These are phyloP conservation scores for Fagopyrum tataricum DNA, from an alignment of 148 eudicot species.

Conservation along the genomic window DNA sequence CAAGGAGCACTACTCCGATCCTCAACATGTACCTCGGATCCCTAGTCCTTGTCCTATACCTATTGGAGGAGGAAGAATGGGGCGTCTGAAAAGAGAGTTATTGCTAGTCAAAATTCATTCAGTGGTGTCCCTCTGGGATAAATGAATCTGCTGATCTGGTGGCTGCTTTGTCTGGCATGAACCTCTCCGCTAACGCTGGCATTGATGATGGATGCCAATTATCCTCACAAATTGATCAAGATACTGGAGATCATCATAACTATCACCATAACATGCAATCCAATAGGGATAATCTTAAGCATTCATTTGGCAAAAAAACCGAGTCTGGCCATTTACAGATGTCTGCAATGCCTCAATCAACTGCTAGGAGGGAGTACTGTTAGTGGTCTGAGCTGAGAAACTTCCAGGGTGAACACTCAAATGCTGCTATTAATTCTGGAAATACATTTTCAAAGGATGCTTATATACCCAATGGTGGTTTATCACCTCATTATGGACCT, in stretches of 20 bases:
- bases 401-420: conserved; percentile 41
- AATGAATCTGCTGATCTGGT: conserved; percentile 54
- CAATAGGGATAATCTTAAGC: conserved; percentile 38
- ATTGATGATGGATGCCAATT: conserved; percentile 36
- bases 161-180: conserved; percentile 73
- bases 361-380: conserved; percentile 26
- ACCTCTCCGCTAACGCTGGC: conserved; percentile 47
- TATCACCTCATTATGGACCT: conserved; percentile 53
- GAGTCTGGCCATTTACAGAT: conserved; percentile 43
- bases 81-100: conserved; percentile 41
- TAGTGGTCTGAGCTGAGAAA: conserved; percentile 34
- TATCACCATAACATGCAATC: conserved; percentile 42
- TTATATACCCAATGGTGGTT: conserved; percentile 34
- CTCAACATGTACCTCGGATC: conserved; percentile 68
- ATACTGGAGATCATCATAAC: conserved; percentile 37
- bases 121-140: conserved; percentile 41
- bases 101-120: conserved; percentile 47
- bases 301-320: conserved; percentile 34
- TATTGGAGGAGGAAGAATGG: conserved; percentile 64
- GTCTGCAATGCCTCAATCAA: conserved; percentile 32
- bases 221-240: conserved; percentile 38
- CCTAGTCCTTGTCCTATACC: conserved; percentile 94
- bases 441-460: conserved; percentile 46
- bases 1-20: conserved; percentile 96
- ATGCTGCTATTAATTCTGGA: conserved; percentile 33